A percentile compares a stretch with the other conserved stretches of the same genome.
Evolutionary conservation across 495 filamentous ascomycete species (phyloP).

Genomic region (Hypoxylon lenormandii): DNA sequence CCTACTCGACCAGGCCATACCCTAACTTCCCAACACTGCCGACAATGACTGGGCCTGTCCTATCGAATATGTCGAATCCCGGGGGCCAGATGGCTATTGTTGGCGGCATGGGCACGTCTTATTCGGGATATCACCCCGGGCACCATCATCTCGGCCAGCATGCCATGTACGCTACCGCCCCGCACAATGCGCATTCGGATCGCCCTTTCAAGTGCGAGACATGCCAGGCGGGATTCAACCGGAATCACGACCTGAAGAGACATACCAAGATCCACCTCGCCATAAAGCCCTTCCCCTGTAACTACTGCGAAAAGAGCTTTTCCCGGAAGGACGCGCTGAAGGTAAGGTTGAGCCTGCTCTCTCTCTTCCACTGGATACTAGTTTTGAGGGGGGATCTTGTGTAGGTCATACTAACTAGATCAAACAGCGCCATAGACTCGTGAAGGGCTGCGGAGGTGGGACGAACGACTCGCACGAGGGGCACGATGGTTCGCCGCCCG

Average conservation of each 20-base stretch:
- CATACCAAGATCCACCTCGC: conserved; percentile 95
- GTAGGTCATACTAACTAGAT: conserved; percentile 19
- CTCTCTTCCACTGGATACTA: neutral
- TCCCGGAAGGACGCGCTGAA: conserved; percentile 96
- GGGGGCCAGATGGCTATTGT: conserved; percentile 76
- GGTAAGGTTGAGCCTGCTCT: conserved; percentile 64
- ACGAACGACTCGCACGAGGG: conserved; percentile 48
- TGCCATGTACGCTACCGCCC: conserved; percentile 67
- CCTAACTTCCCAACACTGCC: conserved; percentile 20
- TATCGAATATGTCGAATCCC: conserved; percentile 82
- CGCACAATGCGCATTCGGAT: conserved; percentile 67
- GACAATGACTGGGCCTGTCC: conserved; percentile 73
- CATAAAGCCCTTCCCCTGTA: conserved; percentile 94
- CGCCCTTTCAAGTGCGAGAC: conserved; percentile 94
- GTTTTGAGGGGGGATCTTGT: neutral
- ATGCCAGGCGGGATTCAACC: conserved; percentile 92
- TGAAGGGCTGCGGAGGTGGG: conserved; percentile 87
- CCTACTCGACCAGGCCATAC: conserved; percentile 48
- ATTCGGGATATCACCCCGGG: conserved; percentile 65
- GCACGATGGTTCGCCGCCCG: conserved; percentile 24
- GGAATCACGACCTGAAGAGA: conserved; percentile 95
- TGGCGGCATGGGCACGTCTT: conserved; percentile 66
- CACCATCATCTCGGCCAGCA: conserved; percentile 67
- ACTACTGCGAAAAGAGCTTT: conserved; percentile 94
- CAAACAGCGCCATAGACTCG: conserved; percentile 85